These are phyloP conservation scores for Neurospora sp. DNA, from an alignment of 495 filamentous ascomycete species.

Conservation along the genomic window DNA sequence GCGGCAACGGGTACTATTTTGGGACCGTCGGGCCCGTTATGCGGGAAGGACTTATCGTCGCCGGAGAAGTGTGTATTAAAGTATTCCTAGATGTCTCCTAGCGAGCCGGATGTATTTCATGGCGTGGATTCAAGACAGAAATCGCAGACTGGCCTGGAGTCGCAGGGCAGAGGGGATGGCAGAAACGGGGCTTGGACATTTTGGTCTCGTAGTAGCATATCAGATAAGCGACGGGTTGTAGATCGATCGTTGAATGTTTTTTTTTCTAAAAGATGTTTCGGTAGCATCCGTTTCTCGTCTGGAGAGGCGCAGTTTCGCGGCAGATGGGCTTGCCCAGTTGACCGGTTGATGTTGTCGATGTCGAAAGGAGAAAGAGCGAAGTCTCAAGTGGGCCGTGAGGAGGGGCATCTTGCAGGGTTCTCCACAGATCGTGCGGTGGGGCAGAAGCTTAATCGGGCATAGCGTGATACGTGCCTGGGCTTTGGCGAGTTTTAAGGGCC, in stretches of 20 bases:
- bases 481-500: constrained; percentile 31
- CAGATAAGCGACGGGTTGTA: background rate
- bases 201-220: background rate
- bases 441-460: constrained; percentile 16
- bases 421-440: constrained; percentile 7
- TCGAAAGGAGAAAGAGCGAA: background rate
- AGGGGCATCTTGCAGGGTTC: constrained; percentile 2
- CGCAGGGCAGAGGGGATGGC: background rate
- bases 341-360: background rate
- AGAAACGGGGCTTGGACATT: background rate
- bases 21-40: background rate
- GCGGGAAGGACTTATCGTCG: no score
- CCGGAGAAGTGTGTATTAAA: no score
- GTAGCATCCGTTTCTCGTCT: background rate
- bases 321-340: background rate
- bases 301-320: background rate
- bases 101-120: background rate
- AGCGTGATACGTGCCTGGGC: constrained; percentile 29
- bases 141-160: background rate
- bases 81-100: background rate
- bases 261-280: background rate
- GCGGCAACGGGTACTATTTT: constrained; percentile 11
- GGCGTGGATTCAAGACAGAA: background rate
- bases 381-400: background rate
- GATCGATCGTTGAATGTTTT: background rate